phyloP scores from a whole-genome alignment of 441 rosid genomes.

The Corymbia calophylla region DNA sequence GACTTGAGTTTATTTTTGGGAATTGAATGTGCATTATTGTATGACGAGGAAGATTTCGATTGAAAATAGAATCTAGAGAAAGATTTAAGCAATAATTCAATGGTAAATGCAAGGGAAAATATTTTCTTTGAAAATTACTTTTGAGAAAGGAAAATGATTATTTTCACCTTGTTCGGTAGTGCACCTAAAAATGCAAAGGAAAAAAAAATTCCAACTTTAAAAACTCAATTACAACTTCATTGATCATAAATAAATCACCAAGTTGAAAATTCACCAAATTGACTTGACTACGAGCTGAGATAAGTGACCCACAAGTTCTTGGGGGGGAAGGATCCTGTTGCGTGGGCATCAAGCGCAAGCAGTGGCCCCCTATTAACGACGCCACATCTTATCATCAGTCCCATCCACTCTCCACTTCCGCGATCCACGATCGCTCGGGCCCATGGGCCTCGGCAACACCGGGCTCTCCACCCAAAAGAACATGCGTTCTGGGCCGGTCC shows the following conservation, averaged over 20 bases:
- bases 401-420: not conserved
- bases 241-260: too few species aligned
- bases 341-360: not conserved
- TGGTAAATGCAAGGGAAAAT: not conserved
- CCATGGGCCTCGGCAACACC: not conserved
- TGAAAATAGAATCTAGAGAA: not conserved
- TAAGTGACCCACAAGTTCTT: not conserved
- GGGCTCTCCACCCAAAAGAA: not conserved
- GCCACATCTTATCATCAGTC: not conserved
- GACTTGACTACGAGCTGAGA: not conserved
- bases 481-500: not conserved
- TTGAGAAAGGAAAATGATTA: not conserved
- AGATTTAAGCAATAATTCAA: not conserved
- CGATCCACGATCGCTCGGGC: not conserved
- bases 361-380: not conserved
- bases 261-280: not conserved
- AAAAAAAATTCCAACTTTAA: not conserved
- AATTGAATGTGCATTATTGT: not conserved
- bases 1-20: not conserved
- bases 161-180: not conserved
- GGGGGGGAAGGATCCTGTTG: not conserved
- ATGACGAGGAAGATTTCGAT: not conserved
- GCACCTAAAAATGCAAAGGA: not conserved
- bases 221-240: not conserved
- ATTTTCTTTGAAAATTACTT: not conserved